These are phyloP conservation scores for Symbiodinium pilosum DNA, from an alignment of 73 alveolate species.

Conservation along the genomic window DNA sequence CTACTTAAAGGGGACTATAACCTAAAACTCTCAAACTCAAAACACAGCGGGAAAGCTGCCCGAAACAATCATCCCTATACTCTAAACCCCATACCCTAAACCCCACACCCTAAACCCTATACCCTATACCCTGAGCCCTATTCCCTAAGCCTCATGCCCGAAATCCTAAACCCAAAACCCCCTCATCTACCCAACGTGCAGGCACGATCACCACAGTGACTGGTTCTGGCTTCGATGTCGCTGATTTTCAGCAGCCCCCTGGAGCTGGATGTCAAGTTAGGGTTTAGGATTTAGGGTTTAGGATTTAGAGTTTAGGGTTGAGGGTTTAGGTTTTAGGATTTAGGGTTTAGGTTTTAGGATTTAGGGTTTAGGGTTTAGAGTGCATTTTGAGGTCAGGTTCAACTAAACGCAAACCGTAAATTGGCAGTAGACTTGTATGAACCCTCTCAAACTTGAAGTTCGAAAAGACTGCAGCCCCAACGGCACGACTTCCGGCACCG, in stretches of 20 bases:
- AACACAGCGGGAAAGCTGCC: no score
- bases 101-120: neutral
- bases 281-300: neutral
- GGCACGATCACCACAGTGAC: conserved; percentile 8
- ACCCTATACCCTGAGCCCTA: neutral
- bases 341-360: neutral
- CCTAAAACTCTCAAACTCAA: no score
- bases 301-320: neutral
- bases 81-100: no score
- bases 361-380: neutral
- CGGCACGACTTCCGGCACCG: no score
- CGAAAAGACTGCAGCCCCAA: no score
- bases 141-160: neutral
- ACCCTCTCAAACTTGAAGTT: no score
- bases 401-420: neutral
- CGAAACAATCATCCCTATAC: no score
- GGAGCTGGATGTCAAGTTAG: neutral
- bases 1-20: no score
- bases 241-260: neutral
- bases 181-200: no score
- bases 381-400: neutral
- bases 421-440: no score
- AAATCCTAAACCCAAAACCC: neutral
- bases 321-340: neutral
- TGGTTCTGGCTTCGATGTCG: neutral